Evolutionary conservation across 148 eudicot genomes (phyloP).

Genomic region (Selenicereus undatus): DNA sequence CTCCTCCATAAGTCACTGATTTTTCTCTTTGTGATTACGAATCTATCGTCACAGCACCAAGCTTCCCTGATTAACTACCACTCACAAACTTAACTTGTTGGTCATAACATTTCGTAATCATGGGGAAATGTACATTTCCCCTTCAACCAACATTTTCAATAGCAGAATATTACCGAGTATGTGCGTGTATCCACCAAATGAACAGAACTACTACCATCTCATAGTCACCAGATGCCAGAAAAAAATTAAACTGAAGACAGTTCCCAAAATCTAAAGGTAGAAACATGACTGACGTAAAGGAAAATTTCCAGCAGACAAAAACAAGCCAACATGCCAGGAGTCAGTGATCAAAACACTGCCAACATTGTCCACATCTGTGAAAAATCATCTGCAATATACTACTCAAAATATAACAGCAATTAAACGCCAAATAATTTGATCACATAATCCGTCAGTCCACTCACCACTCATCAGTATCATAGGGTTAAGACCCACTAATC

Average conservation of each 20-base stretch:
- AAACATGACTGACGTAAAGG: not conserved
- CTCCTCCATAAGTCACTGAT: not conserved
- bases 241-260: not conserved
- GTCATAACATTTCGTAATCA: not conserved
- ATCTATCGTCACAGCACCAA: not conserved
- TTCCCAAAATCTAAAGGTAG: not conserved
- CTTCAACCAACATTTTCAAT: not conserved
- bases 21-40: not conserved
- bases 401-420: not conserved
- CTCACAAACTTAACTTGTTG: not conserved
- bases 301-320: not conserved
- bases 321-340: slow-evolving; percentile 1
- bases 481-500: not conserved
- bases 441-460: not conserved
- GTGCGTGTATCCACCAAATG: not conserved
- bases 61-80: not conserved
- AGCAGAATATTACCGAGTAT: not conserved
- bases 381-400: not conserved
- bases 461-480: not conserved
- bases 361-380: not conserved
- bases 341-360: not conserved
- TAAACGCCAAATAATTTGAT: not conserved
- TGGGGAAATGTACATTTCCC: not conserved
- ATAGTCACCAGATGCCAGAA: not conserved
- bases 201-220: not conserved